Evolutionary conservation across 2,329 filamentous ascomycete genomes (phyloP).

Genomic region (Stagonosporopsis rhizophila): DNA sequence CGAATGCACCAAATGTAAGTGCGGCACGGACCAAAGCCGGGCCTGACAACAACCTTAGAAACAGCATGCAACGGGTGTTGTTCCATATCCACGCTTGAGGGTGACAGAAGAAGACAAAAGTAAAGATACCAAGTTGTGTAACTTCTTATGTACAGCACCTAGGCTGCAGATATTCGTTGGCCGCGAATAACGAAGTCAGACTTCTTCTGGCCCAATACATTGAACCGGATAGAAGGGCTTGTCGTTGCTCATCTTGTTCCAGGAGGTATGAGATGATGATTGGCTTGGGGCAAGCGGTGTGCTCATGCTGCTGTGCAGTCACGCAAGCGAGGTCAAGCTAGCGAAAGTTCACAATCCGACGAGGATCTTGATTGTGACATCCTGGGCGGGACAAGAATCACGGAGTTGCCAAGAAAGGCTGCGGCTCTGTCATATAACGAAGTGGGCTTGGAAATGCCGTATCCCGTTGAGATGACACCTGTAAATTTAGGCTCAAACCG

Average conservation of each 20-base stretch:
- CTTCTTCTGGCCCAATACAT: neutral
- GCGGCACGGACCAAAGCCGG: neutral
- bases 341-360: constrained; percentile 3
- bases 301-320: neutral
- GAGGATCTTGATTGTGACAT: constrained; percentile 8
- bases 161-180: neutral
- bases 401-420: constrained; percentile 24
- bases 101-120: neutral
- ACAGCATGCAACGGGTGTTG: neutral
- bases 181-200: neutral
- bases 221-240: neutral
- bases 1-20: too few relatives aligned
- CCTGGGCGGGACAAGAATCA: constrained; percentile 2
- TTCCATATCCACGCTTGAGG: neutral
- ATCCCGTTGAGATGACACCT: constrained; percentile 28
- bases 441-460: constrained; percentile 31
- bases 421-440: constrained; percentile 23
- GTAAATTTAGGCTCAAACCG: constrained; percentile 47
- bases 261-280: neutral
- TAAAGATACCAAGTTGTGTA: neutral
- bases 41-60: neutral
- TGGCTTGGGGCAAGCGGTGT: constrained; percentile 6
- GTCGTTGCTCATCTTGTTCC: neutral
- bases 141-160: neutral
- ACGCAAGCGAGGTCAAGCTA: constrained; percentile 9